Evolutionary conservation across 2,329 filamentous ascomycete genomes (phyloP).

Genomic region (Purpureocillium lavendulum): DNA sequence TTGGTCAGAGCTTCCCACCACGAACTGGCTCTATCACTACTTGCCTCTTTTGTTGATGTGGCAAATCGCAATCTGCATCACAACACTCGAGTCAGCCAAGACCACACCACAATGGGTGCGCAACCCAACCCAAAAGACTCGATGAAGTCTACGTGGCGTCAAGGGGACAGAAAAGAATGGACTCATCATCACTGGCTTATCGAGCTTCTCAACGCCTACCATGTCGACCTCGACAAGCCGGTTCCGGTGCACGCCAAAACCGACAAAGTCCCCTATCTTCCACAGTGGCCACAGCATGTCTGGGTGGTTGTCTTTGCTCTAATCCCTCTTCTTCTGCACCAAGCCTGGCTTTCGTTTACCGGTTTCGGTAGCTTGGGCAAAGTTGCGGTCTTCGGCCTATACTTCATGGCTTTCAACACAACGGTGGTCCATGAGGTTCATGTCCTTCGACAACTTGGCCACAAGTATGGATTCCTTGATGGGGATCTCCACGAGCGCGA

Average conservation of each 20-base stretch:
- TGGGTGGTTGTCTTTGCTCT: slow-evolving; percentile 30
- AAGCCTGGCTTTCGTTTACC: slow-evolving; percentile 21
- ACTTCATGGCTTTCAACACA: slow-evolving; percentile 27
- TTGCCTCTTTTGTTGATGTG: too few relatives aligned
- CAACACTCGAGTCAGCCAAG: too few relatives aligned
- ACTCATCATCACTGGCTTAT: slow-evolving; percentile 21
- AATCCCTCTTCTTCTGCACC: slow-evolving; percentile 27
- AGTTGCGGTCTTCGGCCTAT: slow-evolving; percentile 24
- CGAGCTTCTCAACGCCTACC: slow-evolving; percentile 20
- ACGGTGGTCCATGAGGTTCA: slow-evolving; percentile 30
- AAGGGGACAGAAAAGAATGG: slow-evolving; percentile 18
- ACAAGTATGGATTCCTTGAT: slow-evolving; percentile 31
- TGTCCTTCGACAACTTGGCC: slow-evolving; percentile 27
- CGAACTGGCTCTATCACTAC: too few relatives aligned
- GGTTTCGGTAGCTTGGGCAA: slow-evolving; percentile 17
- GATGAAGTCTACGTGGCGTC: slow-evolving; percentile 31
- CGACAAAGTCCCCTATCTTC: slow-evolving; percentile 30
- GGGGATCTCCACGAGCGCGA: slow-evolving; percentile 34
- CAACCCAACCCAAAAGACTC: slow-evolving; percentile 19
- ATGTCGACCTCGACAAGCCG: slow-evolving; percentile 15
- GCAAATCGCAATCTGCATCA: too few relatives aligned
- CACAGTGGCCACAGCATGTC: slow-evolving; percentile 23
- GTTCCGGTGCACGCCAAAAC: slow-evolving; percentile 29
- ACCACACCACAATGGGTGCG: not conserved
- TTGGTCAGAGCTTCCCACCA: too few relatives aligned